Evolutionary conservation across 768 basidiomycete species (phyloP).

Genomic region (Pleurotus pulmonarius): DNA sequence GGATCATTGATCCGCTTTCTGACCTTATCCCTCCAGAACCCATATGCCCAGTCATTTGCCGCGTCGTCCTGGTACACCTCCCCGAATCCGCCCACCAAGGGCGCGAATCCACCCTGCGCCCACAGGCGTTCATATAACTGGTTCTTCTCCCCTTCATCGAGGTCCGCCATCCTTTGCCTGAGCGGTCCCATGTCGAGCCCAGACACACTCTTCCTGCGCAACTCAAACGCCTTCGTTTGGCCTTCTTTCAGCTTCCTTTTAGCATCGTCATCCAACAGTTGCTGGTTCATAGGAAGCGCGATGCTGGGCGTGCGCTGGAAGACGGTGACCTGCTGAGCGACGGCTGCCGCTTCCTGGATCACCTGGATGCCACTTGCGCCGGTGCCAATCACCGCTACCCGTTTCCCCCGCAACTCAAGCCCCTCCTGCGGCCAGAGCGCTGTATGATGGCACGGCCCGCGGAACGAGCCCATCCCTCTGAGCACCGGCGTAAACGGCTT

Average conservation of each 20-base stretch:
- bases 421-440: conserved; percentile 19
- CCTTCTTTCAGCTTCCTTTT: conserved; percentile 11
- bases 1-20: conserved; percentile 14
- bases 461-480: too few relatives aligned
- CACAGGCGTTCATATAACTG: conserved; percentile 15
- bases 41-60: conserved; percentile 17
- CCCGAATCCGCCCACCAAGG: conserved; percentile 13
- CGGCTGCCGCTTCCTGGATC: conserved; percentile 17
- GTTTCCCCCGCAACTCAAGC: conserved; percentile 17
- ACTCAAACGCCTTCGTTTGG: conserved; percentile 12
- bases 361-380: conserved; percentile 23
- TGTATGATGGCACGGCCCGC: conserved; percentile 19
- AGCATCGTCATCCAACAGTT: conserved; percentile 49
- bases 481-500: conserved; percentile 1
- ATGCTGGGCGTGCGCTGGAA: conserved; percentile 39
- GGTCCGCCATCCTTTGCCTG: not conserved
- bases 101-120: conserved; percentile 17
- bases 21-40: conserved; percentile 21
- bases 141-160: conserved; percentile 8
- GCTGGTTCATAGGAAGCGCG: conserved; percentile 47
- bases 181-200: not conserved
- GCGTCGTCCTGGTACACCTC: conserved; percentile 15
- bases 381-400: conserved; percentile 21
- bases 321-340: conserved; percentile 19
- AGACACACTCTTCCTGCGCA: conserved; percentile 5